Percentiles rank a stretch among this genome's conserved stretches.
These are phyloP conservation scores for Lipomyces lipofer DNA, from an alignment of 805 yeast species.

Conservation along the genomic window DNA sequence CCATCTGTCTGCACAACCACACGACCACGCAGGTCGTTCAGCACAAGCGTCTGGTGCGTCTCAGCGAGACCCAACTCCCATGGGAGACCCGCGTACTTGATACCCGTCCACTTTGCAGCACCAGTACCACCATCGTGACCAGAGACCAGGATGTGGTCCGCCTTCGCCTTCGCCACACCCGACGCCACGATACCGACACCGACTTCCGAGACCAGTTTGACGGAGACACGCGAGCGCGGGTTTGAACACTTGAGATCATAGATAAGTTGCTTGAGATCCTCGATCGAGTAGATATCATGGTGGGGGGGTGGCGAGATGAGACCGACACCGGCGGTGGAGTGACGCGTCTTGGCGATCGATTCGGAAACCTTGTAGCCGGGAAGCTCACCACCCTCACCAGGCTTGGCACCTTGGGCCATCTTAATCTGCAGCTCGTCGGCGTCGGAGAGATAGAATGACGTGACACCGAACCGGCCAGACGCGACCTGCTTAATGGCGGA, in stretches of 20 bases:
- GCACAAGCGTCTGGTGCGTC: slow-evolving; percentile 93
- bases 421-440: slow-evolving; percentile 97
- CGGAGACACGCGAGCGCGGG: slow-evolving; percentile 96
- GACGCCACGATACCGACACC: slow-evolving; percentile 99
- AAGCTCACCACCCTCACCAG: slow-evolving; percentile 99
- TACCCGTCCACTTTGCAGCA: slow-evolving; percentile 97
- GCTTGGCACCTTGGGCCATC: slow-evolving; percentile 99
- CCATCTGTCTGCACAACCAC: slow-evolving; percentile 98
- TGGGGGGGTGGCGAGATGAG: slow-evolving; percentile 98
- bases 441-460: slow-evolving; percentile 89
- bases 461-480: slow-evolving; percentile 97
- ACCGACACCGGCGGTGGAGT: slow-evolving; percentile 96
- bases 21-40: slow-evolving; percentile 93
- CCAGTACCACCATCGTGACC: slow-evolving; percentile 99
- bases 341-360: slow-evolving; percentile 90
- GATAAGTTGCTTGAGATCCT: slow-evolving; percentile 93
- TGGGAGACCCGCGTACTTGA: slow-evolving; percentile 95
- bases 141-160: slow-evolving; percentile 91
- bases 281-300: slow-evolving; percentile 97
- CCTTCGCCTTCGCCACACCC: slow-evolving; percentile 98
- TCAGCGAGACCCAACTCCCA: slow-evolving; percentile 99
- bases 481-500: slow-evolving; percentile 99
- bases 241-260: slow-evolving; percentile 95
- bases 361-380: slow-evolving; percentile 91
- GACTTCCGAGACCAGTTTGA: slow-evolving; percentile 93